A percentile compares a stretch with the other conserved stretches of the same genome.
These are phyloP conservation scores for Botryotinia narcissicola DNA, from an alignment of 2,329 filamentous ascomycete genomes.

Conservation along the genomic window DNA sequence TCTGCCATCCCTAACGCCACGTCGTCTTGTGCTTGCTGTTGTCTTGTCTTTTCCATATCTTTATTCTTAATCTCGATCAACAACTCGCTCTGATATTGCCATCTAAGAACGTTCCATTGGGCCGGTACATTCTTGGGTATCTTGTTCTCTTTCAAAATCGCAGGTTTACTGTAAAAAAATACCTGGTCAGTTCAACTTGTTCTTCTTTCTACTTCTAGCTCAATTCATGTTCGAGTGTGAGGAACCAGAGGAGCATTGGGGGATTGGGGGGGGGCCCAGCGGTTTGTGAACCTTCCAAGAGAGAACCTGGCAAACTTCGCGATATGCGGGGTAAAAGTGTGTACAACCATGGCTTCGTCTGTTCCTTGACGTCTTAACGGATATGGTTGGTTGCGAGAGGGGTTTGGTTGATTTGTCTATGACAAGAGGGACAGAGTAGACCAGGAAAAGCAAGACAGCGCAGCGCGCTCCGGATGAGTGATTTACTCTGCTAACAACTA, in stretches of 20 bases:
- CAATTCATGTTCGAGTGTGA: not conserved
- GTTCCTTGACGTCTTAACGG: not conserved
- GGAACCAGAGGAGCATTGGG: too few species aligned
- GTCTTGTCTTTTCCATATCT: not conserved
- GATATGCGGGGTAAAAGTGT: slow-evolving; percentile 6
- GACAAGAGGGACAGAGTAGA: too few species aligned
- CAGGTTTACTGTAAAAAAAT: not conserved
- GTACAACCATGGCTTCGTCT: not conserved
- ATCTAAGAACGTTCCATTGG: slow-evolving; percentile 17
- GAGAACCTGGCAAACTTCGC: slow-evolving; percentile 15
- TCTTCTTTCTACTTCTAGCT: too few species aligned
- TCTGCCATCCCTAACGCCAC: not conserved
- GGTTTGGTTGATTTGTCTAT: not conserved
- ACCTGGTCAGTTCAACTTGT: not conserved
- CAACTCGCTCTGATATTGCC: slow-evolving; percentile 18
- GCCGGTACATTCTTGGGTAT: slow-evolving; percentile 15
- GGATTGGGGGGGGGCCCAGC: too few species aligned
- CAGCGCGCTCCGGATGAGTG: slow-evolving; percentile 3
- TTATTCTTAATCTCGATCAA: slow-evolving; percentile 15
- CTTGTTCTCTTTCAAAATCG: slow-evolving; percentile 18
- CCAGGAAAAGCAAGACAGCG: not conserved
- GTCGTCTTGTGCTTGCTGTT: not conserved
- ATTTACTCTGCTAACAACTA: not conserved
- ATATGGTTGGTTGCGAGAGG: not conserved
- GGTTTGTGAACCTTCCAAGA: slow-evolving; percentile 17